phyloP scores from a whole-genome alignment of 192 early-diverging fungal genomes.

The Cladochytrium replicatum region DNA sequence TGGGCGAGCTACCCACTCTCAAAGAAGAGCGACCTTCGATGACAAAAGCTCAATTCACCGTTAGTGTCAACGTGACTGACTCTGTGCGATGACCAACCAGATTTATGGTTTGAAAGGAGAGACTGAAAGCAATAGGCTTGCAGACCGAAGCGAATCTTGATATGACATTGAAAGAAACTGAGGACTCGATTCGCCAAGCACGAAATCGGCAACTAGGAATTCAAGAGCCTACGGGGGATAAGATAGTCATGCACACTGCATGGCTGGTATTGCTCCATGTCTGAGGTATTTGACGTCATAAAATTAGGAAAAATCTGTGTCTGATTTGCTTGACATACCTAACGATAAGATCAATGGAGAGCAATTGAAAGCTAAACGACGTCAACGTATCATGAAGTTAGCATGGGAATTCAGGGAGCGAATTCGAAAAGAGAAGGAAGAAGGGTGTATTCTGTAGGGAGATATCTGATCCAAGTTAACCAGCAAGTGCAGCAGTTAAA shows the following conservation, averaged over 20 bases:
- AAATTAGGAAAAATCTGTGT: constrained; percentile 53
- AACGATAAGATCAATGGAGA: constrained; percentile 68
- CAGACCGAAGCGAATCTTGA: constrained; percentile 63
- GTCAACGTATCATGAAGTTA: constrained; percentile 66
- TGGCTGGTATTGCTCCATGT: background rate
- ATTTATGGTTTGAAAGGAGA: constrained; percentile 24
- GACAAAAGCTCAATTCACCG: constrained; percentile 4
- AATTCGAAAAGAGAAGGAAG: constrained; percentile 62
- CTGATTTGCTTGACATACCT: constrained; percentile 64
- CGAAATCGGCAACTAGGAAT: constrained; percentile 74
- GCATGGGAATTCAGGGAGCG: constrained; percentile 66
- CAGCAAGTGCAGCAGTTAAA: too few species aligned
- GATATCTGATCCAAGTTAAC: too few species aligned
- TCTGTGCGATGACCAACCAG: background rate
- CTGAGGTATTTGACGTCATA: background rate
- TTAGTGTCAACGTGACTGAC: background rate
- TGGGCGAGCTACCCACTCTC: constrained; percentile 45
- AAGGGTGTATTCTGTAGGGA: constrained; percentile 51
- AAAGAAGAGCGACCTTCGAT: constrained; percentile 20
- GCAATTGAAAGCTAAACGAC: constrained; percentile 75
- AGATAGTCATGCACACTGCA: constrained; percentile 19
- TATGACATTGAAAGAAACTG: constrained; percentile 56
- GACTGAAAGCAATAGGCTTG: constrained; percentile 53
- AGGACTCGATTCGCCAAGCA: constrained; percentile 56
- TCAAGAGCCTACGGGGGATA: constrained; percentile 60